Evolutionary conservation across 1,139 yeast species (phyloP).

Genomic region (Scheffersomyces segobiensis): DNA sequence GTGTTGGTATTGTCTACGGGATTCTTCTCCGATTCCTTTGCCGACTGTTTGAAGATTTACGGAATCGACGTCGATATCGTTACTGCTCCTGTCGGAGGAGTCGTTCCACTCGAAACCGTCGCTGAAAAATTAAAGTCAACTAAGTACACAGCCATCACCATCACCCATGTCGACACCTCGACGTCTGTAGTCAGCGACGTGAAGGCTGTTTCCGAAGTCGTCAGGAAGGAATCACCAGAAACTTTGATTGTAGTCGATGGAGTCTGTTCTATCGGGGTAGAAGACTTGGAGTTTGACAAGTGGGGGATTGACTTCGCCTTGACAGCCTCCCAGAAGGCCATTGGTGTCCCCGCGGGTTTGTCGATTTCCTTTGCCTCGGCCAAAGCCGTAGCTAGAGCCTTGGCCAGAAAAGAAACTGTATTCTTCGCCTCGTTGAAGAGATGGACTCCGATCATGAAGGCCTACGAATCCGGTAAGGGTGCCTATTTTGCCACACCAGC

Average conservation of each 20-base stretch:
- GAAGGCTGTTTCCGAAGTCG: constrained; percentile 58
- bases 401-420: constrained; percentile 57
- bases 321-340: constrained; percentile 93
- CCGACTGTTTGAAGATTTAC: constrained; percentile 72
- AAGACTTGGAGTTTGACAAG: constrained; percentile 76
- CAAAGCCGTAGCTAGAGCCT: constrained; percentile 68
- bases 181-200: constrained; percentile 86
- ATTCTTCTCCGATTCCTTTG: constrained; percentile 84
- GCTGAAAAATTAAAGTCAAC: constrained; percentile 52
- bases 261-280: constrained; percentile 92
- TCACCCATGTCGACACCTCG: constrained; percentile 95
- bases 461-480: constrained; percentile 79
- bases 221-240: constrained; percentile 69
- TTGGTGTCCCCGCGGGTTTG: constrained; percentile 93
- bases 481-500: constrained; percentile 96
- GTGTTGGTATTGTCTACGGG: constrained; percentile 91
- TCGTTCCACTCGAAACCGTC: constrained; percentile 59
- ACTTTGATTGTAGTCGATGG: constrained; percentile 88
- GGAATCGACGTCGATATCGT: constrained; percentile 69
- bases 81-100: constrained; percentile 73
- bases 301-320: constrained; percentile 91
- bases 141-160: constrained; percentile 69
- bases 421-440: constrained; percentile 76
- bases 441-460: constrained; percentile 89
- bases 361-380: constrained; percentile 74